phyloP scores from a whole-genome alignment of 2,329 filamentous ascomycete genomes.

The Cyclaneusma minus region DNA sequence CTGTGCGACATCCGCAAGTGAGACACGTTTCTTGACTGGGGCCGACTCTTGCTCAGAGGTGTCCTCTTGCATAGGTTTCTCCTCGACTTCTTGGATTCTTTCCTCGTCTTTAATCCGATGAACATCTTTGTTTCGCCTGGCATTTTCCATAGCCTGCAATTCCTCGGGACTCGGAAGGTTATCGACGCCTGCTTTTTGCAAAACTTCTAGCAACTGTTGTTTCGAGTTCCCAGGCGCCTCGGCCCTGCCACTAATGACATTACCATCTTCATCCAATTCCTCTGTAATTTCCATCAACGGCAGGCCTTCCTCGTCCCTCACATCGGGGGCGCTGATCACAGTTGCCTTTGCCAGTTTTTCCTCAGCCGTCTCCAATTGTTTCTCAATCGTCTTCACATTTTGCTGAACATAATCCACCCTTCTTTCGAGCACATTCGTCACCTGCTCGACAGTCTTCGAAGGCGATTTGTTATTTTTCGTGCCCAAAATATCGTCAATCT shows the following conservation, averaged over 20 bases:
- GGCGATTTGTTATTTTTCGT: constrained; percentile 23
- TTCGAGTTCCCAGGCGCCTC: constrained; percentile 53
- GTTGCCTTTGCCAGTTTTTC: constrained; percentile 51
- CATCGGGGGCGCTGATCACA: constrained; percentile 42
- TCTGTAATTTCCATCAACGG: constrained; percentile 86
- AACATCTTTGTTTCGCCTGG: not conserved
- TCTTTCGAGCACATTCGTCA: constrained; percentile 52
- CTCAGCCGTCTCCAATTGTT: constrained; percentile 49
- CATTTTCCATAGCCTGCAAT: constrained; percentile 21
- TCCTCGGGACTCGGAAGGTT: too few species aligned
- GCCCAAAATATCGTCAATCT: constrained; percentile 31
- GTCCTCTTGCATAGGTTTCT: too few species aligned
- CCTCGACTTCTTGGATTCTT: too few species aligned
- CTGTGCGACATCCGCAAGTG: too few species aligned
- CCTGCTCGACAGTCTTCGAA: constrained; percentile 41
- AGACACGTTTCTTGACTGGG: too few species aligned
- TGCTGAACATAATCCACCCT: constrained; percentile 80
- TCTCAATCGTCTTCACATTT: constrained; percentile 62
- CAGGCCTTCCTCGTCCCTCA: constrained; percentile 50
- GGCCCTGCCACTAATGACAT: constrained; percentile 55
- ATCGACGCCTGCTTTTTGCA: constrained; percentile 62
- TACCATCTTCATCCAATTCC: constrained; percentile 79
- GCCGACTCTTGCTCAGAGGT: constrained; percentile 3
- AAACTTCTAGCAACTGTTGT: constrained; percentile 51
- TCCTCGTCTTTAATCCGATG: too few species aligned